Evolutionary conservation across 2,329 filamentous ascomycete species (phyloP).

Genomic region (Penicillium capsulatum): DNA sequence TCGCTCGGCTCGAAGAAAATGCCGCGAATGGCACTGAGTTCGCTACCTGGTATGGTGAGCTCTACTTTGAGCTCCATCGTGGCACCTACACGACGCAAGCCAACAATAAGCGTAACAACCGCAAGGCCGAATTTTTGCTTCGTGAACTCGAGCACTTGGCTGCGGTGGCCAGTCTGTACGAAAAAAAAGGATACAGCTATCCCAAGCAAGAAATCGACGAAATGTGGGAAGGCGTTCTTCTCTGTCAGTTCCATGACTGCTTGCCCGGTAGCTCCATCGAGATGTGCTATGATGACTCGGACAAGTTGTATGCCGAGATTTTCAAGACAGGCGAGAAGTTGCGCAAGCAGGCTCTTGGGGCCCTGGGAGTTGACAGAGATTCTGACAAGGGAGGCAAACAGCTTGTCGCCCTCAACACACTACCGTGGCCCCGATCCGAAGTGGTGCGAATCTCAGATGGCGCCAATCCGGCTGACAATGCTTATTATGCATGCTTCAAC

Average conservation of each 20-base stretch:
- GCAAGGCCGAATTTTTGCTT: conserved; percentile 76
- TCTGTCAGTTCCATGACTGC: conserved; percentile 98
- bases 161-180: conserved; percentile 72
- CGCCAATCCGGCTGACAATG: conserved; percentile 18
- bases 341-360: conserved; percentile 63
- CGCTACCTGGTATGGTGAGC: conserved; percentile 94
- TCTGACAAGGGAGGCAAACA: conserved; percentile 34
- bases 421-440: conserved; percentile 78
- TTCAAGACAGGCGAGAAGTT: conserved; percentile 72
- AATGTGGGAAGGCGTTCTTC: conserved; percentile 88
- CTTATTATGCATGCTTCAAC: conserved; percentile 43
- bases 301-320: conserved; percentile 79
- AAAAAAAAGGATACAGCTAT: conserved; percentile 68
- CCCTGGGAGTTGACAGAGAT: conserved; percentile 59
- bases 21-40: conserved; percentile 63
- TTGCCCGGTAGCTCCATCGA: conserved; percentile 91
- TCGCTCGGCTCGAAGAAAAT: conserved; percentile 77
- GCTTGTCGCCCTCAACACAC: conserved; percentile 70
- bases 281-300: conserved; percentile 97
- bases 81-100: conserved; percentile 97
- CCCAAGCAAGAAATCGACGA: conserved; percentile 89
- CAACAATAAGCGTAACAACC: conserved; percentile 95
- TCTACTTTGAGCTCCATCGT: conserved; percentile 96
- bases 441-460: conserved; percentile 59
- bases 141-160: conserved; percentile 85